Evolutionary conservation across 2,329 filamentous ascomycete genomes (phyloP).

Genomic region (Sphaerostilbella broomeana): DNA sequence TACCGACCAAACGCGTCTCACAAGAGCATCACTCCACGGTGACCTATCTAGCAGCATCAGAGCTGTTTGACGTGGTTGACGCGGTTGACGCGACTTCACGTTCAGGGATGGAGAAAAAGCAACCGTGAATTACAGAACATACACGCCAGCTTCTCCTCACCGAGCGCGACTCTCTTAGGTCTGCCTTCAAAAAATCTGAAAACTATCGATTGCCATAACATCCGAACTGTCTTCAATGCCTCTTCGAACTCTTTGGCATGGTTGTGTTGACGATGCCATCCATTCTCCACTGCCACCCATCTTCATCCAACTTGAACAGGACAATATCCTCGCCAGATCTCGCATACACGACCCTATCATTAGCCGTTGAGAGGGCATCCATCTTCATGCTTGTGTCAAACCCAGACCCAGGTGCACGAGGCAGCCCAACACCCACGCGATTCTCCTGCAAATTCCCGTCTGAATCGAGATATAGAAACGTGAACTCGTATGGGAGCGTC

Average conservation of each 20-base stretch:
- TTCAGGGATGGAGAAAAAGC: too few species aligned
- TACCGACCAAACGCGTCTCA: too few species aligned
- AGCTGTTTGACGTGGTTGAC: too few species aligned
- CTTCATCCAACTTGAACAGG: constrained; percentile 13
- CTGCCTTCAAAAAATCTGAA: too few species aligned
- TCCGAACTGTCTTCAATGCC: too few species aligned
- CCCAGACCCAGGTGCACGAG: constrained; percentile 6
- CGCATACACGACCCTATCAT: constrained; percentile 17
- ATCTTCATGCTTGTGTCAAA: constrained; percentile 11
- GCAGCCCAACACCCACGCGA: constrained; percentile 10
- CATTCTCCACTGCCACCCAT: constrained; percentile 10
- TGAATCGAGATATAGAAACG: constrained; percentile 13
- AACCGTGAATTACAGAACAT: too few species aligned
- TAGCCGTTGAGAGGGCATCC: constrained; percentile 13
- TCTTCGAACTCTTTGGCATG: background rate
- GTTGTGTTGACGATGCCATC: constrained; percentile 10
- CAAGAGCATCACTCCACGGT: too few species aligned
- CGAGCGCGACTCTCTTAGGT: too few species aligned
- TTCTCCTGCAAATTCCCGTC: constrained; percentile 14
- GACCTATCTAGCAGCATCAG: too few species aligned
- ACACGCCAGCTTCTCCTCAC: too few species aligned
- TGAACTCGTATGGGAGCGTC: constrained; percentile 14
- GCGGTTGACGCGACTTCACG: too few species aligned
- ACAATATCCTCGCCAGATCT: constrained; percentile 14
- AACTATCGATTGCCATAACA: too few species aligned